Evolutionary conservation across 148 eudicot species (phyloP), one percentile per base, ranked within the genome.

Genomic region (Rhododendron molle): DNA sequence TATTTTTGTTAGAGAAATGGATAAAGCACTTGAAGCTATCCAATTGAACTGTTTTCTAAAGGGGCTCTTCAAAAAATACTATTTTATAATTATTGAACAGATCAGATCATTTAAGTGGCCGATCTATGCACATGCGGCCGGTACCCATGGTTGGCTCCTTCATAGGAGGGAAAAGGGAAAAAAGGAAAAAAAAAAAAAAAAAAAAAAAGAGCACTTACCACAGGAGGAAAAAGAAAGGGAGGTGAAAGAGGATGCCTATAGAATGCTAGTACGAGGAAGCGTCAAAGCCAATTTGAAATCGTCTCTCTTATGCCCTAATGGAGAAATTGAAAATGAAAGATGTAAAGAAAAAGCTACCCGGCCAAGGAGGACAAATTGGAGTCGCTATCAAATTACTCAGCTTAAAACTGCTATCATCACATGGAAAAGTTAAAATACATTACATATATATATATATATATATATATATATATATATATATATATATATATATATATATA

Each of bases 221-320:
- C 30, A n/a, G 26, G 72, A 65, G 32, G 30, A 65, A n/a, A 65
- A 78, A 43, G 49, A 78, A 21, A 78, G 28, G 47, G 32, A 8
- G 28, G 54, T 18, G 47, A 20, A 76, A 18, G 80, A 21, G n/a
- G 46, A 44, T 50, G 26, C 3, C 5, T 23, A 20, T 16, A 9
- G 21, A 49, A 26, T 23, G 38, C 28, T 72, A 49, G 89, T 88
- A 88, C 88, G 89, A 88, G 85, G 89, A 77, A 56, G 88, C 86
- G 86, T 88, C 88, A 85, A 85, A 76, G 83, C 87, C 88, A 88
- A 82, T 83, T 88, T 85, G 74, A 77, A 88, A 77, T 81, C 43
- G 78, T 81, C 84, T 81, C 80, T 78, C 32, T 82, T 85, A 85
- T 60, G 84, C 87, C 69, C 9, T 36, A 67, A 79, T 85, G 65